Percentiles rank a stretch among this genome's conserved stretches.
Evolutionary conservation across 1,284 basidiomycete species (phyloP).

Genomic region (Tetrapyrgos nigripes): DNA sequence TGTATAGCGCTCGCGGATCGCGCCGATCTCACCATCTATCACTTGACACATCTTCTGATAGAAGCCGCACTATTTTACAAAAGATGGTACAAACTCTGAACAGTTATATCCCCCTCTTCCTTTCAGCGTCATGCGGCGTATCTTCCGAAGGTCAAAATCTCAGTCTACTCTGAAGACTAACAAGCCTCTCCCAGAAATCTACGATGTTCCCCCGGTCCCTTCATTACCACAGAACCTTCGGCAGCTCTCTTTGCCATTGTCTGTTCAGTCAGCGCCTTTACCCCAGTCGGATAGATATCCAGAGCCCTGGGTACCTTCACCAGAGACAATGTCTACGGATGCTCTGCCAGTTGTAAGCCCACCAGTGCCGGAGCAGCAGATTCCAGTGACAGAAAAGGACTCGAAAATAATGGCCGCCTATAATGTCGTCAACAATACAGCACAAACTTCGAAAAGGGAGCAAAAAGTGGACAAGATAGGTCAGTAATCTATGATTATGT

Average conservation of each 20-base stretch:
- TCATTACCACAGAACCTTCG: not conserved
- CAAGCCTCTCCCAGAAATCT: not conserved
- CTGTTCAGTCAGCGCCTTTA: not conserved
- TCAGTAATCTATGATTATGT: not conserved
- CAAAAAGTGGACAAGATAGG: not conserved
- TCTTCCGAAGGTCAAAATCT: not conserved
- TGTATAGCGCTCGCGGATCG: too few species aligned
- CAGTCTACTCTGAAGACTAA: not conserved
- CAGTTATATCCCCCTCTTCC: too few species aligned
- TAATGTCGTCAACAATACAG: not conserved
- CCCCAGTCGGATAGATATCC: not conserved
- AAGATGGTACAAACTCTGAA: too few species aligned
- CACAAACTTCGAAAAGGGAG: slow-evolving; percentile 3
- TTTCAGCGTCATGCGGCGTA: not conserved
- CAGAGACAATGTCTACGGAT: not conserved
- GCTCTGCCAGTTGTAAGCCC: not conserved
- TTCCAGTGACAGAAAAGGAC: not conserved
- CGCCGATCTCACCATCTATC: not conserved
- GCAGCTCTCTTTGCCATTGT: not conserved
- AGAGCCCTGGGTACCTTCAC: not conserved
- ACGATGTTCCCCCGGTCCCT: not conserved
- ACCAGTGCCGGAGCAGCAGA: not conserved
- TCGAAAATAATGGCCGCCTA: not conserved
- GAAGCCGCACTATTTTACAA: too few species aligned
- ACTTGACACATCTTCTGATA: too few species aligned